Evolutionary conservation across 2,329 filamentous ascomycete genomes (phyloP), one percentile per base, ranked within the genome.

Genomic region (Colletotrichum spinosum): DNA sequence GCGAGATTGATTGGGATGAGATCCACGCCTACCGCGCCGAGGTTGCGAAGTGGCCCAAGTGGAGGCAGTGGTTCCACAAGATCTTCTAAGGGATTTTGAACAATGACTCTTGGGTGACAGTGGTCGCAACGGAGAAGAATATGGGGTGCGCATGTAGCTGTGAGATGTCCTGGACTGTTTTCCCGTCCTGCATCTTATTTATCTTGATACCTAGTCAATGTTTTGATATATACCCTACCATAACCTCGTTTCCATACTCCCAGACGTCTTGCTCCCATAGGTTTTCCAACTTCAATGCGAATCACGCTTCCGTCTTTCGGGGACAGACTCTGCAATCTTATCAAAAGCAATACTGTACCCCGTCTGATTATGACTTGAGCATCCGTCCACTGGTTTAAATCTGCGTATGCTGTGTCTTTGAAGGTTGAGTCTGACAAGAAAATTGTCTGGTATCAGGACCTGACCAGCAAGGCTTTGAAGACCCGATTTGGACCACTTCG

Each of bases 1-100:
- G 89, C 64, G 84, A 87, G 75, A 82, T 90, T 55, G 85, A 92
- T 73, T 91, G 87, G 87, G 87, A 90, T 10, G 78, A 79, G 45
- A 88, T 90, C 77, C 84, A 89, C 73, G 82, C 78, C 42, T 80
- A 84, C 71, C 81, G 83, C 37, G 83, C 79, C 42, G 74, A 80
- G 74, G 74, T 86, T 17, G 84, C 83, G 13, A 71, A 76, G 4
- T 83, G 80, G 80, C 86, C 87, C 2, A 74, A 77, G 11, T 89
- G 85, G 86, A 78, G 77, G 72, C 77, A 79, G 4, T 51, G 74
- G 25, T 52, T 79, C 2, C 62, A 80, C 72, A 75, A 72, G 57
- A 42, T 81, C 57, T 79, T 83, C 55, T 81, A 78, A 58, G 11
- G 6, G 17, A 12, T 17, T 41, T 34, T 8, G 4, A 4, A 6